Percentiles rank a stretch among this genome's conserved stretches.
Conservation (phyloP, 108 stramenopile genomes). For the Nannochloropsis oceanica region DNA sequence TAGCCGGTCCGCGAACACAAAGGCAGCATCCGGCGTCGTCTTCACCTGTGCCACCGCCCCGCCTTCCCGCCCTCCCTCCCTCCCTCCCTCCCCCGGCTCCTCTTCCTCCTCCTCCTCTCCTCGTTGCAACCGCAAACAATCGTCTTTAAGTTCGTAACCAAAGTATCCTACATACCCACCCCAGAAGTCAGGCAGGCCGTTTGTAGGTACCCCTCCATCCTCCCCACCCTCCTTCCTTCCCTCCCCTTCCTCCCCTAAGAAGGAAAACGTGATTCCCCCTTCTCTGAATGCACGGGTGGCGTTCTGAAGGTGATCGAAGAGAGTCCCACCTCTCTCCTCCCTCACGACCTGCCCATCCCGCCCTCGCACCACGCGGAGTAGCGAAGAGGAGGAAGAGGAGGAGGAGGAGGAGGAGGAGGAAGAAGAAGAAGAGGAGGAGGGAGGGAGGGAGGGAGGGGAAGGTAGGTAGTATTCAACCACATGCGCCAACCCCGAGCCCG, state of each 20-base stretch:
- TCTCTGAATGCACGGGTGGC: neutral
- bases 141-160: conserved; percentile 36
- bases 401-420: too few species aligned
- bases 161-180: conserved; percentile 39
- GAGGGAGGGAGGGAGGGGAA: too few species aligned
- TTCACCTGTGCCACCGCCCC: neutral
- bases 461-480: too few species aligned
- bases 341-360: neutral
- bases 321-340: neutral
- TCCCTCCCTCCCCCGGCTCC: neutral
- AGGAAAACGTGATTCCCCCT: neutral
- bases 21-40: conserved; percentile 13
- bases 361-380: neutral
- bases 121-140: conserved; percentile 17
- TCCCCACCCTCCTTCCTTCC: neutral
- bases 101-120: conserved; percentile 7
- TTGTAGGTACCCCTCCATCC: neutral
- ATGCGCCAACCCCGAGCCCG: too few species aligned
- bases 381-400: neutral
- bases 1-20: conserved; percentile 24
- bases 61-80: neutral
- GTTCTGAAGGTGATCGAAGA: neutral
- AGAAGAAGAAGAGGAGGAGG: too few species aligned
- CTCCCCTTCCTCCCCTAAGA: neutral
- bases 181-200: conserved; percentile 5